Conservation (phyloP, 2,329 filamentous ascomycete genomes). For the Cytospora piceae region DNA sequence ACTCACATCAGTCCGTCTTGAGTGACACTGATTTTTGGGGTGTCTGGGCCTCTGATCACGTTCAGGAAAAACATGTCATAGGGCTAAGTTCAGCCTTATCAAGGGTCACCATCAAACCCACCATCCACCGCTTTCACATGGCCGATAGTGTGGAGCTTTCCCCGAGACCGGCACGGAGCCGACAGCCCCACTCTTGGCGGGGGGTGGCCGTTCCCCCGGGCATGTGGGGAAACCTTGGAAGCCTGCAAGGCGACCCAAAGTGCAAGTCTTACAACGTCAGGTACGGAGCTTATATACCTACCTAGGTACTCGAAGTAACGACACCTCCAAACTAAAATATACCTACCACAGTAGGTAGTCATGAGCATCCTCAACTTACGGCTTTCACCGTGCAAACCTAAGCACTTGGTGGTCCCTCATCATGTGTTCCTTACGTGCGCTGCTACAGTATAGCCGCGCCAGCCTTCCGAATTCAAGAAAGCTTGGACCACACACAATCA, state of each 20-base stretch:
- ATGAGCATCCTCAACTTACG: background rate
- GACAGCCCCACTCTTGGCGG: background rate
- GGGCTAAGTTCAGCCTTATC: background rate
- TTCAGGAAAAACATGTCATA: background rate
- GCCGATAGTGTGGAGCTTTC: too few relatives aligned
- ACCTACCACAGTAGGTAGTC: background rate
- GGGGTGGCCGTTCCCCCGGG: background rate
- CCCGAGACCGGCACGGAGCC: background rate
- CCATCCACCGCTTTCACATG: background rate
- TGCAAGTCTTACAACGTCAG: constrained; percentile 11
- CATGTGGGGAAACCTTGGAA: background rate
- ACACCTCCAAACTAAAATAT: too few relatives aligned
- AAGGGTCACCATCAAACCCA: background rate
- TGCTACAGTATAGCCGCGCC: too few relatives aligned
- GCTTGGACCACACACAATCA: background rate
- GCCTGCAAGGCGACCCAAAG: constrained; percentile 17
- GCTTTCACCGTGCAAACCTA: too few relatives aligned
- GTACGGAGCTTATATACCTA: background rate
- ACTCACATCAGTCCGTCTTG: too few relatives aligned
- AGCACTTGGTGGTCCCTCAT: too few relatives aligned
- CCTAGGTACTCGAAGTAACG: too few relatives aligned
- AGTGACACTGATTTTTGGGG: background rate
- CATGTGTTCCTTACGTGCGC: background rate
- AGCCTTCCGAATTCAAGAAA: background rate
- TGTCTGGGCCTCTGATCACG: background rate